phyloP scores from a whole-genome alignment of 768 basidiomycete genomes.

The Kwoniella bestiolae region DNA sequence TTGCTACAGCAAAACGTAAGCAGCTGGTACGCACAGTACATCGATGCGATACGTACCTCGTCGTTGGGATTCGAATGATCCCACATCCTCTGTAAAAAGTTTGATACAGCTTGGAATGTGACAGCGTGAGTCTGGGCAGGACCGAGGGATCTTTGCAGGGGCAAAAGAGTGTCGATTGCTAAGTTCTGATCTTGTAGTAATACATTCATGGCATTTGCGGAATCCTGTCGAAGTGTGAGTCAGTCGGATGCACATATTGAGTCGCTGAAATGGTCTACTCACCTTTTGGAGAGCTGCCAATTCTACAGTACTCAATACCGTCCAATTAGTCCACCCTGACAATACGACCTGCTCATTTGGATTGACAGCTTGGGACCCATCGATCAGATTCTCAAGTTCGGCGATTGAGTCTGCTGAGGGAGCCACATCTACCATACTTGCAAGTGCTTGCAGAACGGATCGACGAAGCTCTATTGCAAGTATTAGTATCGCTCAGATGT shows the following conservation, averaged over 20 bases:
- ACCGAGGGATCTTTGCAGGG: not conserved
- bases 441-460: constrained; percentile 26
- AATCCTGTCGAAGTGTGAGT: not conserved
- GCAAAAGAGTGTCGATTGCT: constrained; percentile 7
- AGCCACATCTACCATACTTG: constrained; percentile 3
- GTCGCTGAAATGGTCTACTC: not conserved
- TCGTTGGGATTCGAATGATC: constrained; percentile 19
- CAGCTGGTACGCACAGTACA: not conserved
- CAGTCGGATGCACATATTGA: not conserved
- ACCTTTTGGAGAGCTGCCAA: constrained; percentile 17
- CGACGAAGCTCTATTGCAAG: constrained; percentile 18
- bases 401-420: constrained; percentile 1
- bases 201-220: not conserved
- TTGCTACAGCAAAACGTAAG: not conserved
- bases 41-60: constrained; percentile 11
- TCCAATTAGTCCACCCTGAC: constrained; percentile 24
- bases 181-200: constrained; percentile 9
- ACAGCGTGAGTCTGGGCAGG: not conserved
- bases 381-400: constrained; percentile 17
- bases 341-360: not conserved
- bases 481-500: constrained; percentile 9
- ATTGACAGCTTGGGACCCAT: not conserved
- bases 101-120: constrained; percentile 14
- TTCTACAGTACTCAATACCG: constrained; percentile 16
- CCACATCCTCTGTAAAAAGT: constrained; percentile 26